A percentile compares a stretch with the other conserved stretches of the same genome.
Evolutionary conservation across 495 filamentous ascomycete genomes (phyloP).

Genomic region (Hypomontagnella submonticulosa): DNA sequence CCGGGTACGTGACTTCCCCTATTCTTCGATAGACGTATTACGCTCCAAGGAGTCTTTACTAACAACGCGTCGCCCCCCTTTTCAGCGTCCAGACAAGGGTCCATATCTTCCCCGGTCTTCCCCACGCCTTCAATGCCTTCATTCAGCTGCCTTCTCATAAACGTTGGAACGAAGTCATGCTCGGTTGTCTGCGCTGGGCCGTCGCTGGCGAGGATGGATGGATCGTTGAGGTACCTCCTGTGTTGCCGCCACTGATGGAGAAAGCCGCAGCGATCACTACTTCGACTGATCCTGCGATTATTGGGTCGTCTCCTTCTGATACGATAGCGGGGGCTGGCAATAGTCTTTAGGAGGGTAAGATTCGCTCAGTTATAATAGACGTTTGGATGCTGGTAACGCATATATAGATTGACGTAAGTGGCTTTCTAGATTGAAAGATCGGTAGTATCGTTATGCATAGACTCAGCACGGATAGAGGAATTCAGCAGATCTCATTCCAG

Average conservation of each 20-base stretch:
- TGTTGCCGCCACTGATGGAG: constrained; percentile 24
- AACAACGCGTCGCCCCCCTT: neutral
- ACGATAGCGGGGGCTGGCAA: neutral
- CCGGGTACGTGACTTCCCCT: constrained; percentile 53
- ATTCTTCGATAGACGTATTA: neutral
- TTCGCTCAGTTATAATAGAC: no score
- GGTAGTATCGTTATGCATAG: no score
- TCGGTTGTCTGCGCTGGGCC: constrained; percentile 41
- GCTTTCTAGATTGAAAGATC: no score
- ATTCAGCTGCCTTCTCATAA: constrained; percentile 33
- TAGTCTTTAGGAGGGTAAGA: constrained; percentile 8
- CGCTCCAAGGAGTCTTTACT: neutral
- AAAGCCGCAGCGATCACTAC: neutral
- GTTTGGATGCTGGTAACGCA: no score
- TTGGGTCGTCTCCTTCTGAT: constrained; percentile 3
- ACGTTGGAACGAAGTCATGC: constrained; percentile 40
- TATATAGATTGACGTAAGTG: no score
- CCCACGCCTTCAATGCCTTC: constrained; percentile 41
- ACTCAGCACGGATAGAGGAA: no score
- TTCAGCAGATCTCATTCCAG: no score
- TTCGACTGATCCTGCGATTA: constrained; percentile 4
- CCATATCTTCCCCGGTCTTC: constrained; percentile 47
- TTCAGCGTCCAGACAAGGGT: constrained; percentile 44
- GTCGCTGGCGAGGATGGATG: constrained; percentile 32
- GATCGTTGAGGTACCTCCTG: constrained; percentile 34